These are phyloP conservation scores for Leptographium lundbergii DNA, from an alignment of 2,329 filamentous ascomycete species.

Conservation along the genomic window DNA sequence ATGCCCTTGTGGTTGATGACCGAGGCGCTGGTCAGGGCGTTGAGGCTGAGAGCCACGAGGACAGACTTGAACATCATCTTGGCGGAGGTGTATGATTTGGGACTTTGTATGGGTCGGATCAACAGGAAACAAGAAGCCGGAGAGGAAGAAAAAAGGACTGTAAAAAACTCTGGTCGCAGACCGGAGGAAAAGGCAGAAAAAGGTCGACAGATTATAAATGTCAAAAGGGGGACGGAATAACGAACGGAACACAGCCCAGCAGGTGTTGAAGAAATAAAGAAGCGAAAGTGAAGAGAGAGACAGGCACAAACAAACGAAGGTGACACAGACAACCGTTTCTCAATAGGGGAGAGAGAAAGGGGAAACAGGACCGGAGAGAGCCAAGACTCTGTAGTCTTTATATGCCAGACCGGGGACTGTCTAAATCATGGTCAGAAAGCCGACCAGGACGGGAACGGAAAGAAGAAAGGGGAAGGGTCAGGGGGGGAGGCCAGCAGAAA, in stretches of 20 bases:
- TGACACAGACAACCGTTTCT: neutral
- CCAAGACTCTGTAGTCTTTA: slow-evolving; percentile 21
- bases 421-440: too few relatives aligned
- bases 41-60: slow-evolving; percentile 35
- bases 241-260: slow-evolving; percentile 30
- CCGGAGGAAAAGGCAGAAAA: slow-evolving; percentile 21
- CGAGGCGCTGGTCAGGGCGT: slow-evolving; percentile 31
- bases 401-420: neutral
- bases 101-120: slow-evolving; percentile 4
- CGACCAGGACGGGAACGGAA: neutral
- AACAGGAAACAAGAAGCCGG: neutral
- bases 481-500: neutral
- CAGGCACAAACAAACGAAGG: neutral
- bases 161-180: slow-evolving; percentile 36
- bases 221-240: slow-evolving; percentile 22
- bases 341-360: neutral
- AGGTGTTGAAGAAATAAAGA: slow-evolving; percentile 16
- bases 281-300: slow-evolving; percentile 23
- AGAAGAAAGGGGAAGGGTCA: neutral
- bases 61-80: slow-evolving; percentile 41
- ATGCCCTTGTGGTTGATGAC: slow-evolving; percentile 23
- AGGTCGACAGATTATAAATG: neutral
- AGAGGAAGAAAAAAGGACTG: slow-evolving; percentile 4
- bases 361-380: slow-evolving; percentile 22
- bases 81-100: slow-evolving; percentile 9